Base-by-base conservation (phyloP, 768 basidiomycete genomes). In the Leccinellum rugosiceps region DNA sequence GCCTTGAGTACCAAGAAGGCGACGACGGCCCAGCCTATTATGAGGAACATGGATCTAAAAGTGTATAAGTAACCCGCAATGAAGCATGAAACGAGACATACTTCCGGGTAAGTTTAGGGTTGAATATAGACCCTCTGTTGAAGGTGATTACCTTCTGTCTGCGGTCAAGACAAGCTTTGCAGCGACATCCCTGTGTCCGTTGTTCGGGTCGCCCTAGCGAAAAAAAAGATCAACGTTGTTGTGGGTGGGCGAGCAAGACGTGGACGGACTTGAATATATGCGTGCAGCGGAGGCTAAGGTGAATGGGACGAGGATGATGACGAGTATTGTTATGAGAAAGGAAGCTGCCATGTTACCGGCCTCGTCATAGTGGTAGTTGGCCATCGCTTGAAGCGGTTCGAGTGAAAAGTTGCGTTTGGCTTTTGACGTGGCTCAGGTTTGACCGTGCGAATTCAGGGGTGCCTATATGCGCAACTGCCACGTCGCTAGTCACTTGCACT, bases 311-410 rank as follows among this genome's bases (percentile, higher is more conserved):
- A 98, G 84, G 45, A 93, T 67, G 63, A 98, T 80, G 55, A 86
- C 84, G 62, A 98, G 86, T 70, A 97, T 87, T 8, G 94, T 92
- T 55, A 98, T 84, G 58, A 94, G 74, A 74, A 98, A 98, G 77
- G 94, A 98, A 35, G 85, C 81, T 66, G 90, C 90, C 88, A 93
- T 88, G 61, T 84, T 85, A 62, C 92, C 91, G 48, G 82, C 81
- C 77, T 92, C 90, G 73, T 93, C 91, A 71, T 93, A 93, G 74
- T 85, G 80, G 76, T 92, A 92, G 63, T 87, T 83, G 63, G 87
- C 88, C 90, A 91, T 88, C 21, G 23, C 41, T n/a, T n/a, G n/a
- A n/a, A 47, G 63, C 61, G 19, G 23, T 17, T n/a, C 9, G 26
- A 48, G 26, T 26, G 21, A 26, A 48, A 48, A 26, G 23, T 25